Conservation (phyloP, 495 filamentous ascomycete species). For the Penicillium dipodomyicola region DNA sequence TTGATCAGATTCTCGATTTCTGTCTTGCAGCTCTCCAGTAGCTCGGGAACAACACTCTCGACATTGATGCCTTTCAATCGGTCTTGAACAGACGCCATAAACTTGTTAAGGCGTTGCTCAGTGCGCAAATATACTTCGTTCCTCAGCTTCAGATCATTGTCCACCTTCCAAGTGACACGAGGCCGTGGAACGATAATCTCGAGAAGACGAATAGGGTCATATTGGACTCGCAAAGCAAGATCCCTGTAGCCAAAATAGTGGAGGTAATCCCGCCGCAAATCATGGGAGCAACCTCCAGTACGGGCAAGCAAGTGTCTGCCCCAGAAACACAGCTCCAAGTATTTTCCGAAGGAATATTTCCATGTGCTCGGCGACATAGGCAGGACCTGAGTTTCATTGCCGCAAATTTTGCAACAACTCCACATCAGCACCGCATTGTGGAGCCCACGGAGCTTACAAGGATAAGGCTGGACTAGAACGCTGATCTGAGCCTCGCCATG, state of each 20-base stretch:
- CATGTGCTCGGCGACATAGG: constrained; percentile 95
- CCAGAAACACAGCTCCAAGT: constrained; percentile 95
- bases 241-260: constrained; percentile 89
- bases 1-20: constrained; percentile 74
- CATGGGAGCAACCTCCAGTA: constrained; percentile 84
- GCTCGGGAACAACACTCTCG: constrained; percentile 84
- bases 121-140: constrained; percentile 83
- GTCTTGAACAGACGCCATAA: constrained; percentile 79
- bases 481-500: constrained; percentile 94
- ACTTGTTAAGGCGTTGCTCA: constrained; percentile 76
- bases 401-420: constrained; percentile 90
- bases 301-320: constrained; percentile 77
- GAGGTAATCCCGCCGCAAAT: constrained; percentile 87
- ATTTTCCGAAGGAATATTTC: constrained; percentile 99
- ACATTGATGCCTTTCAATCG: constrained; percentile 84
- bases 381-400: constrained; percentile 81
- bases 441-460: constrained; percentile 65
- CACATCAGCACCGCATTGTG: constrained; percentile 92
- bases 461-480: constrained; percentile 75
- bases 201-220: constrained; percentile 86
- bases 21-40: constrained; percentile 71
- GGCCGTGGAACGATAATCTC: constrained; percentile 92
- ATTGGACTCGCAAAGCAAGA: constrained; percentile 82
- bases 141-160: constrained; percentile 83
- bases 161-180: constrained; percentile 94